Conservation (phyloP, 805 yeast genomes). For the Candida palmyrensis region DNA sequence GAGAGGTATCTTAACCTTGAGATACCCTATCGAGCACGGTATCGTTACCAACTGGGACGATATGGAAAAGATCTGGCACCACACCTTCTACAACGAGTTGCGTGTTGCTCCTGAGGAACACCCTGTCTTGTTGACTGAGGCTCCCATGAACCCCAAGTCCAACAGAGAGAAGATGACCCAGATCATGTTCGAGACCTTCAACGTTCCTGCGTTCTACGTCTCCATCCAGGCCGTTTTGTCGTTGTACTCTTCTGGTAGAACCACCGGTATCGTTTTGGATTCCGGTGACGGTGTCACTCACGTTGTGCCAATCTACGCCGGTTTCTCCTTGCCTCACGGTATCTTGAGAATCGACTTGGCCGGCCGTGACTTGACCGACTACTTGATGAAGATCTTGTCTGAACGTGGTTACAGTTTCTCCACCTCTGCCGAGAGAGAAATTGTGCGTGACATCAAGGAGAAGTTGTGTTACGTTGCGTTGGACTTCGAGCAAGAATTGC, state of each 20-base stretch:
- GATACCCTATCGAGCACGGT: constrained; percentile 99
- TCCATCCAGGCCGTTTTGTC: constrained; percentile 98
- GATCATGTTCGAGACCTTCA: constrained; percentile 98
- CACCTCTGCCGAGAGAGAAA: constrained; percentile 99
- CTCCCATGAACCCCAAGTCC: constrained; percentile 98
- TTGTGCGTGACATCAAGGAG: constrained; percentile 92
- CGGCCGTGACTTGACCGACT: constrained; percentile 99
- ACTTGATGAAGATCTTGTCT: constrained; percentile 96
- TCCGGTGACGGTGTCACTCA: constrained; percentile 99
- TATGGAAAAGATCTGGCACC: constrained; percentile 99
- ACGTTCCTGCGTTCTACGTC: constrained; percentile 99
- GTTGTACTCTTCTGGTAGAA: constrained; percentile 98
- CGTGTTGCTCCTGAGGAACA: constrained; percentile 99
- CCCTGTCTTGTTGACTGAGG: constrained; percentile 98
- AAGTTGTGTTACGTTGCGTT: constrained; percentile 98
- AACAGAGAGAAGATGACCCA: constrained; percentile 99
- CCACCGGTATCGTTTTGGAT: constrained; percentile 99
- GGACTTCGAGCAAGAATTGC: constrained; percentile 99
- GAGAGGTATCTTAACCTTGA: constrained; percentile 98
- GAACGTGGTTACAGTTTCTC: constrained; percentile 99
- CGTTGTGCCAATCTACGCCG: constrained; percentile 99
- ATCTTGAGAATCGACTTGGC: constrained; percentile 98
- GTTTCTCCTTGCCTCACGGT: constrained; percentile 99
- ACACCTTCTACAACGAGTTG: constrained; percentile 99
- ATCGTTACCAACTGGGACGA: constrained; percentile 99